Conservation (phyloP, 2,329 filamentous ascomycete genomes). For the Phialophora tarda region DNA sequence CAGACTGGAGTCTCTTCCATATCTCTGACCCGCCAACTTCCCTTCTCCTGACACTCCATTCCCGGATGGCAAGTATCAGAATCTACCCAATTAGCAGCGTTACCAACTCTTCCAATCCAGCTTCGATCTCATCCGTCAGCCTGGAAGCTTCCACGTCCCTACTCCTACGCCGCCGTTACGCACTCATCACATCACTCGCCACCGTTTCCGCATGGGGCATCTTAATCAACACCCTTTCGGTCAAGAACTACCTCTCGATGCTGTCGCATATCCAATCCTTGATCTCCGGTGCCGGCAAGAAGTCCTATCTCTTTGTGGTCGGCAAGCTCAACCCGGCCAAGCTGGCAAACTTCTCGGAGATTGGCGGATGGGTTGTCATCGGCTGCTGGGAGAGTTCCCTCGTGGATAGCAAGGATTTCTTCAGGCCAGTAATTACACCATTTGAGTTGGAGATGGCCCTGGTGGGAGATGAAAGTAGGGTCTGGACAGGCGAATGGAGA, state of each 20-base stretch:
- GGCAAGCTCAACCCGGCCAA: conserved; percentile 96
- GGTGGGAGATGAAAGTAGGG: conserved; percentile 72
- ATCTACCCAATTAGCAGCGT: conserved; percentile 75
- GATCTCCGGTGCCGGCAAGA: conserved; percentile 84
- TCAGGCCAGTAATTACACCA: conserved; percentile 87
- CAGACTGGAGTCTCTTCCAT: conserved; percentile 79
- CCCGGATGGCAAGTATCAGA: conserved; percentile 76
- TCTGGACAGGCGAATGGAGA: conserved; percentile 90
- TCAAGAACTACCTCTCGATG: conserved; percentile 85
- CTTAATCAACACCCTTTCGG: conserved; percentile 91
- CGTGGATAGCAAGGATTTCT: conserved; percentile 87
- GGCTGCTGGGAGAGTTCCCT: conserved; percentile 97
- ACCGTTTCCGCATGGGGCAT: conserved; percentile 89
- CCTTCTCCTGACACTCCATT: conserved; percentile 84
- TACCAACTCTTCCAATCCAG: conserved; percentile 64
- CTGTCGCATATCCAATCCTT: conserved; percentile 73
- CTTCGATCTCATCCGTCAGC: conserved; percentile 40
- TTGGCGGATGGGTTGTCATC: conserved; percentile 95
- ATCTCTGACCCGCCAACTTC: conserved; percentile 79
- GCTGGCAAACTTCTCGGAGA: conserved; percentile 92
- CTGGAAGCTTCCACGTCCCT: conserved; percentile 59
- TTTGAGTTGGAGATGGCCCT: conserved; percentile 86
- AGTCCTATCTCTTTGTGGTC: conserved; percentile 94
- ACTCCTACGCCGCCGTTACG: conserved; percentile 82
- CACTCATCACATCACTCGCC: conserved; percentile 77